Base-by-base conservation (phyloP, 2,329 filamentous ascomycete genomes). In the Shiraia sp. region DNA sequence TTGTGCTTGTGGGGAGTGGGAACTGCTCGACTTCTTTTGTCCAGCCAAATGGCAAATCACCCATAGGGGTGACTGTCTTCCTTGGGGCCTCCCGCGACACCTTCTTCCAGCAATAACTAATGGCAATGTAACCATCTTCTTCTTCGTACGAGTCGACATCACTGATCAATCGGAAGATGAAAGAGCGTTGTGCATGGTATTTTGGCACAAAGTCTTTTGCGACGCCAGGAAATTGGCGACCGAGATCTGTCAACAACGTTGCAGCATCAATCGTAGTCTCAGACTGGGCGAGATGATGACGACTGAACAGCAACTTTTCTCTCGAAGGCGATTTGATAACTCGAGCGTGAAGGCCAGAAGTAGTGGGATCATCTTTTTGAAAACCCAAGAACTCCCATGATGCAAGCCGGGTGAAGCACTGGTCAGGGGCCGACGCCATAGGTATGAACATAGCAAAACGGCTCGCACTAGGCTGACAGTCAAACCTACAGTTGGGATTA, bases 51-150 rank as follows among this genome's bases (percentile, higher is more conserved):
- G 65, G 65, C 23, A 68, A 45, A 28, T 61, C 59, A 10, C 60
- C 58, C 0, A 62, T 34, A 5, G 53, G 54, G 24, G 57, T 60
- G 3, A 59, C 42, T 1, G 60, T 49, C 37, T 46, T 56, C 36
- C 53, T 45, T 38, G 62, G 50, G 19, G 47, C 51, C 43, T 68
- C 32, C 55, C 59, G 35, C 40, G 55, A 39, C 35, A 43, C 47
- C 29, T 56, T 58, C 39, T 69, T 70, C 45, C 71, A 68, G 42
- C 71, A 68, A 47, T 75, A 75, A 54, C 72, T 74, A 33, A 75
- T 47, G 3, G 72, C 71, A 27, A 74, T 69, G 46, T 70, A 74
- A 4, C 69, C 65, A n/a, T 49, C 32, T 32, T 69, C 67, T 24
- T 70, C 64, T 28, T 55, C 59, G 5, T 47, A 51, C 9, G 52